These are phyloP conservation scores for Citrus cavaleriei DNA, from an alignment of 345 rosid species.

Conservation along the genomic window DNA sequence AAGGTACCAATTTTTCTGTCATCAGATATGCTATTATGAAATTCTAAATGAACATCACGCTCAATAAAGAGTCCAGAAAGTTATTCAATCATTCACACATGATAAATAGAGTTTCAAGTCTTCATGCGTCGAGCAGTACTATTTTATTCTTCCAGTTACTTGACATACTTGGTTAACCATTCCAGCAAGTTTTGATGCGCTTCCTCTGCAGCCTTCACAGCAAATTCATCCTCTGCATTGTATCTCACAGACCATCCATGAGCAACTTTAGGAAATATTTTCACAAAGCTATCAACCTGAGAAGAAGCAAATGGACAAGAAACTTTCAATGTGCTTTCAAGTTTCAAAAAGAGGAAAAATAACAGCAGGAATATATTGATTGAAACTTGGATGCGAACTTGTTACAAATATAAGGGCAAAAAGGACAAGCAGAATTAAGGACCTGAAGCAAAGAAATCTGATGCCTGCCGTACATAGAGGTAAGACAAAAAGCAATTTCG, in stretches of 20 bases:
- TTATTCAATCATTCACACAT: not conserved
- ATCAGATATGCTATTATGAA: not conserved
- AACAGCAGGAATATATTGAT: not conserved
- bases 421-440: not conserved
- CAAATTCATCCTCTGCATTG: constrained; percentile 31
- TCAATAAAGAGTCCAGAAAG: not conserved
- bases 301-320: not conserved
- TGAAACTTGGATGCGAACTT: not conserved
- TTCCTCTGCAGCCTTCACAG: not conserved
- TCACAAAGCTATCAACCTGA: constrained; percentile 60
- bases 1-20: not conserved
- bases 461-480: not conserved
- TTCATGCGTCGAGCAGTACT: not conserved
- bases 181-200: not conserved
- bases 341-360: not conserved
- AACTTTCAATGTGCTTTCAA: not conserved
- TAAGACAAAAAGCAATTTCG: not conserved
- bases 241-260: constrained; percentile 84
- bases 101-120: not conserved
- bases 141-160: not conserved
- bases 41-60: not conserved
- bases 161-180: not conserved
- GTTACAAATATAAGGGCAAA: not conserved
- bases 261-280: constrained; percentile 63
- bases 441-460: not conserved